phyloP scores from a whole-genome alignment of 108 stramenopile genomes.

The Fragilariopsis cylindrus region DNA sequence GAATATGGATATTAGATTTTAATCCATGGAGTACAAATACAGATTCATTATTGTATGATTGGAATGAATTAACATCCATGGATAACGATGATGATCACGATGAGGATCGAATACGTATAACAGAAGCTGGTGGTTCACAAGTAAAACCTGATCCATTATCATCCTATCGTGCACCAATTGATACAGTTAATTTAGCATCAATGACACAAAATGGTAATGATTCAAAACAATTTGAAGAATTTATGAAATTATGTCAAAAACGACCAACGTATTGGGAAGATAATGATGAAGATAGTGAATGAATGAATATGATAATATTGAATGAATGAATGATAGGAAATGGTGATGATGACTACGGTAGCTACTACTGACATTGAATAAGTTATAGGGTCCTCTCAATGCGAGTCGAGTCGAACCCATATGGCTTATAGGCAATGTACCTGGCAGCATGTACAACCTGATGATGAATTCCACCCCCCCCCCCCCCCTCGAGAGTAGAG shows the following conservation, averaged over 20 bases:
- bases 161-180: conserved; percentile 84
- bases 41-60: conserved; percentile 78
- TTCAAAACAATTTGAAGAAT: conserved; percentile 57
- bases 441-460: no score
- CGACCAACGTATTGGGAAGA: conserved; percentile 35
- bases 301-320: no score
- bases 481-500: no score
- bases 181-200: conserved; percentile 64
- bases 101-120: conserved; percentile 46
- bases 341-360: neutral
- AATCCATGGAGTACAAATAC: conserved; percentile 79
- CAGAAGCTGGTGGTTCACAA: conserved; percentile 37
- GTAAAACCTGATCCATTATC: conserved; percentile 74
- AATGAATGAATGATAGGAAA: no score
- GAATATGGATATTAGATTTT: conserved; percentile 88
- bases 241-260: conserved; percentile 70
- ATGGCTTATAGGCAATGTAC: no score
- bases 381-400: no score
- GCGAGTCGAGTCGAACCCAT: no score
- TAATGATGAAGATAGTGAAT: conserved; percentile 10
- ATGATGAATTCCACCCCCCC: no score
- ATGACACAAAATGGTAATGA: conserved; percentile 30
- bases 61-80: conserved; percentile 68
- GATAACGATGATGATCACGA: conserved; percentile 24
- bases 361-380: neutral